A percentile compares a stretch with the other conserved stretches of the same genome.
phyloP scores from a whole-genome alignment of 2,329 filamentous ascomycete genomes.

The Botrytis hyacinthi region DNA sequence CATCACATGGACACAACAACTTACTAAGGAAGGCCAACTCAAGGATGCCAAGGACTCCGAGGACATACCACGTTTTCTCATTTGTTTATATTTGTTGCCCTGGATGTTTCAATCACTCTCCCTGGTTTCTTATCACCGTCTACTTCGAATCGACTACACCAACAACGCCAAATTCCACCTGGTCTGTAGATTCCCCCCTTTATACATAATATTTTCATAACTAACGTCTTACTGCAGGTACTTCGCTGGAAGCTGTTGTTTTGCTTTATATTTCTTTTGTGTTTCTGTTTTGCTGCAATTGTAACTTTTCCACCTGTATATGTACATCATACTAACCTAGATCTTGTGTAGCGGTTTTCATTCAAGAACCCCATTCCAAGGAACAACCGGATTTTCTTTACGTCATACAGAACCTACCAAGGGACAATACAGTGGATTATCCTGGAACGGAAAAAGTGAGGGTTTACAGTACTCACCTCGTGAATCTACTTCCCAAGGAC shows the following conservation, averaged over 20 bases:
- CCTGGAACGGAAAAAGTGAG: conserved; percentile 36
- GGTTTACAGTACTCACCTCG: conserved; percentile 39
- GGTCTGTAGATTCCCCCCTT: conserved; percentile 30
- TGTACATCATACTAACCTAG: conserved; percentile 39
- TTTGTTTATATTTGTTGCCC: conserved; percentile 11
- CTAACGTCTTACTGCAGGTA: conserved; percentile 30
- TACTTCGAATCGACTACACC: not conserved
- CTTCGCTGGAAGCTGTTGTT: conserved; percentile 26
- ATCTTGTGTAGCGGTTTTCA: conserved; percentile 36
- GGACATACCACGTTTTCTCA: conserved; percentile 13
- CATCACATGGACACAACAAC: not conserved
- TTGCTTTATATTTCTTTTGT: conserved; percentile 20
- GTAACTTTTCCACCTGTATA: conserved; percentile 29
- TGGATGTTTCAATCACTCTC: conserved; percentile 2
- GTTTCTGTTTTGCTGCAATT: conserved; percentile 21
- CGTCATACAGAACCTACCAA: conserved; percentile 38
- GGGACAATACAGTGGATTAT: conserved; percentile 37
- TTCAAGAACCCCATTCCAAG: conserved; percentile 31
- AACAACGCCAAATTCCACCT: conserved; percentile 12
- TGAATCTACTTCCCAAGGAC: conserved; percentile 31
- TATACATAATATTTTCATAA: conserved; percentile 3
- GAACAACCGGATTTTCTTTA: conserved; percentile 37
- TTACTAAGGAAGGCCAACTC: conserved; percentile 7
- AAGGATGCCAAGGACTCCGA: conserved; percentile 16
- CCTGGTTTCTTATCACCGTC: not conserved